A percentile compares a stretch with the other conserved stretches of the same genome.
Evolutionary conservation across 192 early-diverging fungal species (phyloP).

Genomic region (Coemansia sp.): DNA sequence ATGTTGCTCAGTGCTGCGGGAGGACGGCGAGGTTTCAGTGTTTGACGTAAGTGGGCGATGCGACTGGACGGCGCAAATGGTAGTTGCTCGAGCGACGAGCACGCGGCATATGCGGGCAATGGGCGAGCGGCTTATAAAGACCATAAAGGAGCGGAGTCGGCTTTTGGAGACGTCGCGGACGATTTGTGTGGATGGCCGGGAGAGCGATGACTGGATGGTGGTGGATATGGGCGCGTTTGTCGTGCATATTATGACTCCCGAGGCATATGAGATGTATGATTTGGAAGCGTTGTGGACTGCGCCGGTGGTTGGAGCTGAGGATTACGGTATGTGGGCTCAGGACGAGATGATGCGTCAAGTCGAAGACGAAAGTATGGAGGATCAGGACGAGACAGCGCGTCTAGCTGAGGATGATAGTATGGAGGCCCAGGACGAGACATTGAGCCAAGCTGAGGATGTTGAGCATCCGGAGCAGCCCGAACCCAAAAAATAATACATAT

Average conservation of each 20-base stretch:
- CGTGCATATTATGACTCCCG: slow-evolving; percentile 49
- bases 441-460: too few species aligned
- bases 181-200: slow-evolving; percentile 44
- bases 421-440: too few species aligned
- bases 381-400: too few species aligned
- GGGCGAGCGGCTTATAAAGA: slow-evolving; percentile 31
- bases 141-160: slow-evolving; percentile 37
- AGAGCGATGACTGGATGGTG: slow-evolving; percentile 54
- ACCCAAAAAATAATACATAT: too few species aligned
- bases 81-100: slow-evolving; percentile 42
- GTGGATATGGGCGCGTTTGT: slow-evolving; percentile 48
- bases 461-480: too few species aligned
- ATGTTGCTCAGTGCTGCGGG: slow-evolving; percentile 18
- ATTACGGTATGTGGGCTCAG: not conserved
- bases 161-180: not conserved
- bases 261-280: slow-evolving; percentile 38
- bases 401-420: too few species aligned
- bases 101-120: slow-evolving; percentile 54
- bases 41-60: slow-evolving; percentile 37
- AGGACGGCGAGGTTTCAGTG: slow-evolving; percentile 20
- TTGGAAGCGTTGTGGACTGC: slow-evolving; percentile 40
- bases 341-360: not conserved
- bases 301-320: not conserved
- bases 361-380: too few species aligned
- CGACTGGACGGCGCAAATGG: slow-evolving; percentile 39